Evolutionary conservation across 768 basidiomycete species (phyloP), one percentile per base, ranked within the genome.

Genomic region (Serendipita sp.): DNA sequence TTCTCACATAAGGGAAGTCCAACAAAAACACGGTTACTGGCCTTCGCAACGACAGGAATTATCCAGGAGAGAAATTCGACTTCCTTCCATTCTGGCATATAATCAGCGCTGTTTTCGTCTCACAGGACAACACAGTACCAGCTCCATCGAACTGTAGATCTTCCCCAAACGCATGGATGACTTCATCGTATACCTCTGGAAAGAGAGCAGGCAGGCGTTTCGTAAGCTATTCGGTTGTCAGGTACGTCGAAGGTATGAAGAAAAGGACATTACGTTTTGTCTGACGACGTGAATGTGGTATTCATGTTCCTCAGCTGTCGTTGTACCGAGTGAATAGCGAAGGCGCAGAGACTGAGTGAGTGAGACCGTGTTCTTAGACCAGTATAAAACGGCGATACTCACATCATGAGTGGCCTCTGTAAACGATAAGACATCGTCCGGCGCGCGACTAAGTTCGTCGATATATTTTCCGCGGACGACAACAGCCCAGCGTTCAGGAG

Each of bases 11-110:
- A 60, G 2, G 80, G 79, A 35, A 76, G 70, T 0, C 81, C 83
- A 3, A 83, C 77, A 63, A 83, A 79, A 0, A 76, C 53, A 16
- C 82, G 75, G 66, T 79, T 81, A 56, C 71, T 77, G 2, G 73
- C 70, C 45, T 79, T 75, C 41, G 75, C 73, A 10, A 82, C 69
- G 15, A 82, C 69, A 34, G 72, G 66, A 65, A 70, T 73, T 7
- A 75, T 67, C 0, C 65, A 68, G 0, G 72, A 67, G 4, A 74
- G 35, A 1, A 68, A 72, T 0, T 70, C 68, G 4, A 79, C 62
- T 2, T 67, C 67, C 10, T 70, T 70, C 80, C 80, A 81, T 4
- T 64, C 66, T 68, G 37, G 16, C 3, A 13, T 5, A n/a, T 8
- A 5, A 32, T 51, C 30, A 51, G 45, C n/a, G 8, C n/a, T 8